Evolutionary conservation across 2,329 filamentous ascomycete species (phyloP).

Genomic region (Xylariaceae sp.): DNA sequence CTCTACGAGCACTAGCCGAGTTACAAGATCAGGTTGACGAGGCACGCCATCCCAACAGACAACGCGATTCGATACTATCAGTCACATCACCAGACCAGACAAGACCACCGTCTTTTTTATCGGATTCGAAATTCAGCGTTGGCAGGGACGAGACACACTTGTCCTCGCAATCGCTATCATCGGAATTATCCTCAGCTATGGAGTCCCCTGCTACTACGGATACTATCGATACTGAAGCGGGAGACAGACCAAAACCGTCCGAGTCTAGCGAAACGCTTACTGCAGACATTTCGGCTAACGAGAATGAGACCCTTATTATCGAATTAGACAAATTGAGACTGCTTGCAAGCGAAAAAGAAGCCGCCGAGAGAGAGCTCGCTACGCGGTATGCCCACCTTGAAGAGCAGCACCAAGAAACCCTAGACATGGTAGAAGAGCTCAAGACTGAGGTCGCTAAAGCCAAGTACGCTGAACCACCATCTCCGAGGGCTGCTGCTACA

Average conservation of each 20-base stretch:
- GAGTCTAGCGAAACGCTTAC: conserved; percentile 46
- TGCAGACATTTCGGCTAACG: conserved; percentile 42
- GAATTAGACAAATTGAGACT: conserved; percentile 76
- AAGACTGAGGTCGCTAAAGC: conserved; percentile 85
- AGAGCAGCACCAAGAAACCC: conserved; percentile 77
- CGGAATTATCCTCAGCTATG: conserved; percentile 88
- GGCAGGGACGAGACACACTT: conserved; percentile 70
- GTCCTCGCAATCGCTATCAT: conserved; percentile 90
- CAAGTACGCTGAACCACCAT: conserved; percentile 64
- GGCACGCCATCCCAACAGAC: conserved; percentile 65
- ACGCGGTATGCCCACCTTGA: conserved; percentile 85
- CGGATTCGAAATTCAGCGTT: conserved; percentile 73
- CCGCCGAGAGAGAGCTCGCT: conserved; percentile 73
- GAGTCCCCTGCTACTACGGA: conserved; percentile 72
- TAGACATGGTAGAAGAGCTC: conserved; percentile 88
- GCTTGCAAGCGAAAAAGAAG: conserved; percentile 77
- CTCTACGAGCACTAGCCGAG: conserved; percentile 79
- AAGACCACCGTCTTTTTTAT: conserved; percentile 84
- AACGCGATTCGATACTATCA: conserved; percentile 63
- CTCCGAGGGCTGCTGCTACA: conserved; percentile 67
- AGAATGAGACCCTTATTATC: conserved; percentile 55
- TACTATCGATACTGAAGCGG: conserved; percentile 65
- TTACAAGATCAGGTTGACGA: conserved; percentile 87
- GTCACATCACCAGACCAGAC: conserved; percentile 55
- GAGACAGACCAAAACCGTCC: conserved; percentile 58